These are phyloP conservation scores for Pseudofabraea citricarpa DNA, from an alignment of 2,329 filamentous ascomycete genomes.

Conservation along the genomic window DNA sequence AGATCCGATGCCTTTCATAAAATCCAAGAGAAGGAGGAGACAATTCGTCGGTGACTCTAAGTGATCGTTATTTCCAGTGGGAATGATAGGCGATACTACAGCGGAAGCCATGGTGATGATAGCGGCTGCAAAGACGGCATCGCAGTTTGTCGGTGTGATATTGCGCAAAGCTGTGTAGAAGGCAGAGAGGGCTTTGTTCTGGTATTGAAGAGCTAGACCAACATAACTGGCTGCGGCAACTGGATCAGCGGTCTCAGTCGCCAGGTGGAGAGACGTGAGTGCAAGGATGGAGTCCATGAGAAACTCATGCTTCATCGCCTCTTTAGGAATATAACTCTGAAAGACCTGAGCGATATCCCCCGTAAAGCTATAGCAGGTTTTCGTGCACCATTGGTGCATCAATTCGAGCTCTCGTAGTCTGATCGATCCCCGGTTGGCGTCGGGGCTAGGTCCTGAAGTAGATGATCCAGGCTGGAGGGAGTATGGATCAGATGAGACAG, in stretches of 20 bases:
- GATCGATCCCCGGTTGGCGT: background rate
- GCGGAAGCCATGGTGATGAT: conserved; percentile 2
- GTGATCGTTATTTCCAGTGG: background rate
- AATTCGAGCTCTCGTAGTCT: conserved; percentile 5
- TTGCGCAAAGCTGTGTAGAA: conserved; percentile 7
- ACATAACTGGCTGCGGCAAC: background rate
- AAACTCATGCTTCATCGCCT: conserved; percentile 7
- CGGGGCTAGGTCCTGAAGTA: background rate
- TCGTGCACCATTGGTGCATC: conserved; percentile 6
- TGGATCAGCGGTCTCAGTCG: conserved; percentile 5
- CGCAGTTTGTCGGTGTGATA: conserved; percentile 8
- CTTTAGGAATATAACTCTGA: background rate
- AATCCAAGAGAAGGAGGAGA: background rate
- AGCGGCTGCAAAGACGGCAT: conserved; percentile 7
- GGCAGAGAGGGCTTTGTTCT: conserved; percentile 5
- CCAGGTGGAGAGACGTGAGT: conserved; percentile 8
- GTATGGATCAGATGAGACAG: too few species aligned
- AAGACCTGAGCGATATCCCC: background rate
- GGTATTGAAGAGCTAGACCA: conserved; percentile 4
- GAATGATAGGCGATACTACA: background rate
- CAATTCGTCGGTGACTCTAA: background rate
- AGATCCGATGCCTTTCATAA: background rate
- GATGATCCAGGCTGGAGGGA: background rate
- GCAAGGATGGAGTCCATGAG: conserved; percentile 9
- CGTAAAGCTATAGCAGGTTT: conserved; percentile 3